A percentile compares a stretch with the other conserved stretches of the same genome.
Conservation (phyloP, 306 rosid species). For the Alnus rubra region DNA sequence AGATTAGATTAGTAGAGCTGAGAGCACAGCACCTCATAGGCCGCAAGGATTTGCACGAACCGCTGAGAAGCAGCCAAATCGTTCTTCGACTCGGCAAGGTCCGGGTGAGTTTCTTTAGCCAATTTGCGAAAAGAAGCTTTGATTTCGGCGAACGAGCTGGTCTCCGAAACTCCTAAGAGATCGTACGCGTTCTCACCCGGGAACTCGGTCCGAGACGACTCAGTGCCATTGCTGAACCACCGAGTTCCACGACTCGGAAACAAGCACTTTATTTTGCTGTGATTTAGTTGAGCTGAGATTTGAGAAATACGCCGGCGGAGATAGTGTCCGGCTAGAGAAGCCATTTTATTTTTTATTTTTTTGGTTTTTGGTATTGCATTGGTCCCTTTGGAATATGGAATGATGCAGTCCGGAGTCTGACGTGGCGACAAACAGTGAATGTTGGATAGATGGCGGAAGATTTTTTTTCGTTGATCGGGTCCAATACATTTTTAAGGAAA, state of each 20-base stretch:
- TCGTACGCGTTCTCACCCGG: constrained; percentile 70
- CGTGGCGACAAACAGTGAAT: background rate
- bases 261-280: constrained; percentile 14
- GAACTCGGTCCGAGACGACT: constrained; percentile 49
- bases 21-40: constrained; percentile 66
- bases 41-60: constrained; percentile 87
- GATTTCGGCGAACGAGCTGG: constrained; percentile 75
- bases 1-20: background rate
- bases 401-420: background rate
- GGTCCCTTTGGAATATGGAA: background rate
- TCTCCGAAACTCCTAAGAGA: constrained; percentile 69
- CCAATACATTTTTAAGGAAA: too few species aligned
- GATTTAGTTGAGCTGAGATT: constrained; percentile 20
- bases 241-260: constrained; percentile 32
- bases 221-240: constrained; percentile 51
- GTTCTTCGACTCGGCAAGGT: constrained; percentile 59
- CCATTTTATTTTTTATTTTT: constrained; percentile 19
- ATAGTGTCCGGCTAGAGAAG: constrained; percentile 21
- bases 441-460: background rate
- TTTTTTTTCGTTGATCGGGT: too few species aligned
- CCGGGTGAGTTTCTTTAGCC: constrained; percentile 97
- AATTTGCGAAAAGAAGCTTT: constrained; percentile 85
- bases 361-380: background rate
- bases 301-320: constrained; percentile 26
- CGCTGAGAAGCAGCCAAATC: constrained; percentile 62